Evolutionary conservation across 768 basidiomycete species (phyloP), one percentile per base, ranked within the genome.

Genomic region (Paxillus rubicundulus): DNA sequence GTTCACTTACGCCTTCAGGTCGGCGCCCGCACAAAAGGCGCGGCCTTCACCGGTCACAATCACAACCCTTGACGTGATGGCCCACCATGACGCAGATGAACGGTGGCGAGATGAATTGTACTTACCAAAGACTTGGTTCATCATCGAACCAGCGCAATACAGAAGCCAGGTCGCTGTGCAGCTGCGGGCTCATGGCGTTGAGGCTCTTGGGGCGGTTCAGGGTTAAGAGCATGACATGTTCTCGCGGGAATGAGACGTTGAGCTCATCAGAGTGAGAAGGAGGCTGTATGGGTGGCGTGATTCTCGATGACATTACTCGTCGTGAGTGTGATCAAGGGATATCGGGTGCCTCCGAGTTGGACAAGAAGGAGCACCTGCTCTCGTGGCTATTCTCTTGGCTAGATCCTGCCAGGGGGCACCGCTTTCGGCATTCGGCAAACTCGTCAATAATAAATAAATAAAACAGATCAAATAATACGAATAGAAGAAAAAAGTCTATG

Each of bases 21-120:
- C 90, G 36, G 86, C 87, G 14, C 89, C 90, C 14, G 88, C 87
- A 59, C 88, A 90, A 69, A 92, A 92, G 1, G 77, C 63, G 40
- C 82, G 79, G 10, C 89, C 89, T 54, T 79, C 76, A 20, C 89
- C 89, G 44, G 89, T 91, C 44, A 92, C 64, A 58, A 92, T 75
- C 34, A 76, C 80, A 9, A 87, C 86, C 89, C 89, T 91, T 63
- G 33, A 48, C 24, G 34, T 41, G 28, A 40, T 1, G 10, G 14
- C 9, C 41, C 28, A 18, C 24, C 12, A 24, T 28, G 18, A 18
- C 16, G 28, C 12, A 30, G 13, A 42, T 5, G 20, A 17, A 45
- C 14, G 12, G 33, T 13, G 47, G 18, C 18, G 12, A 18, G 16
- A 14, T 14, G 27, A 38, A 58, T 10, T 36, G n/a, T 33, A 72